Base-by-base conservation (phyloP, 2,329 filamentous ascomycete species). In the Aschersonia sp. region DNA sequence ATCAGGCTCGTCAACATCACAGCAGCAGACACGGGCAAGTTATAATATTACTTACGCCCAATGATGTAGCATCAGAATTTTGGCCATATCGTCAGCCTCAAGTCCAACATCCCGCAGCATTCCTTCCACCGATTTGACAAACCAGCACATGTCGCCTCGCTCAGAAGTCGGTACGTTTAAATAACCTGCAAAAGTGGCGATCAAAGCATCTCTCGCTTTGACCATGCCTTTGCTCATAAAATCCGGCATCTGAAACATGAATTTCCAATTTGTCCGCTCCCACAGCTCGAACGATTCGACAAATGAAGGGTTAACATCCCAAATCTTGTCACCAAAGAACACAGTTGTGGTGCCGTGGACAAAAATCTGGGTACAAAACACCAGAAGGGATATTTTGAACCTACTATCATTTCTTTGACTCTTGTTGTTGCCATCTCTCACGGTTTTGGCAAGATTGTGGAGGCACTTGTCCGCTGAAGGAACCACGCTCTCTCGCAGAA, bases 181-280 rank as follows among this genome's bases (percentile, higher is more conserved):
- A 29, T 45, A 45, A 9, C 11, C 8, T 6, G 14, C 44, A 35
- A 45, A 45, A 14, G 44, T 37, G 30, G 10, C 32, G 31, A 37
- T 45, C 29, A 45, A 12, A 12, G 30, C 44, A n/a, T 45, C 44
- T 6, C 44, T 30, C 12, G 44, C 44, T 10, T 35, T 6, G 6
- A 45, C 44, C 44, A 45, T 45, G 29, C 35, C 44, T 10, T 32
- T n/a, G 29, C 44, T 45, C 9, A 45, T 45, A 6, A 45, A 7
- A 10, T 45, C 44, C 10, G 44, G 44, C 32, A 45, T 11, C 29
- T 45, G 44, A 35, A 45, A 45, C 29, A 45, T 32, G 31, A 32
- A 45, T 32, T 45, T 45, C 44, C 44, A 45, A 37, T 45, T 45
- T 14, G 31, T 45, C 12, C 44, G 29, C 32, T 45, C 44, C 44